These are phyloP conservation scores for Orbilia javanica DNA, from an alignment of 2,329 filamentous ascomycete species.

Conservation along the genomic window DNA sequence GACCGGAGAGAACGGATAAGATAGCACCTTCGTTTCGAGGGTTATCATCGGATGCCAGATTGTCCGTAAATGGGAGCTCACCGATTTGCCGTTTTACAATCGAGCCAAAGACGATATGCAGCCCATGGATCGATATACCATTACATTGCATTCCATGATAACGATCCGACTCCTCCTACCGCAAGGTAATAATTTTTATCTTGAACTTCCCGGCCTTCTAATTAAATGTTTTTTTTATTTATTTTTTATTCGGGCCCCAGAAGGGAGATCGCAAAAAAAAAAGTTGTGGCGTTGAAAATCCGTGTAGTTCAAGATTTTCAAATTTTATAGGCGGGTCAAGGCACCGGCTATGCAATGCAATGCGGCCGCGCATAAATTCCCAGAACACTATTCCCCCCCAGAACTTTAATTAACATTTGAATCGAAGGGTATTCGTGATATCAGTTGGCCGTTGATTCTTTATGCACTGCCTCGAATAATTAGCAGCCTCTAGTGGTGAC, in stretches of 20 bases:
- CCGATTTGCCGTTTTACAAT: slow-evolving; percentile 16
- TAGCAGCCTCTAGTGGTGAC: neutral
- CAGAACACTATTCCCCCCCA: neutral
- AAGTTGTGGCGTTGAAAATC: neutral
- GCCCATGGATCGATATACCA: slow-evolving; percentile 26
- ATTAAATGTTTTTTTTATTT: neutral
- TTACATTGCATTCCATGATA: neutral
- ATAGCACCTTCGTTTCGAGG: slow-evolving; percentile 36
- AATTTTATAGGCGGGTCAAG: neutral
- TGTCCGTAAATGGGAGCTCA: slow-evolving; percentile 39
- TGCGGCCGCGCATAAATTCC: neutral
- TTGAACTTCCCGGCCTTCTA: no score
- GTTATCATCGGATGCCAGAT: slow-evolving; percentile 35
- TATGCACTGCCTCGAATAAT: neutral
- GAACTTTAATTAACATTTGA: neutral
- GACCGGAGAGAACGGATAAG: slow-evolving; percentile 25
- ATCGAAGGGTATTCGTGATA: neutral
- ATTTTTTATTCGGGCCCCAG: no score
- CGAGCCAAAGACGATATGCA: slow-evolving; percentile 23
- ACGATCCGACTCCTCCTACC: neutral
- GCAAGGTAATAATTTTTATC: no score
- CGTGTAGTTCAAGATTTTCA: neutral
- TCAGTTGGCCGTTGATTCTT: neutral
- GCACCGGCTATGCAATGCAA: neutral
- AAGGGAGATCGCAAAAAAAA: neutral